Evolutionary conservation across 352 stramenopile species (phyloP).

Genomic region (Pelagophyceae sp.): DNA sequence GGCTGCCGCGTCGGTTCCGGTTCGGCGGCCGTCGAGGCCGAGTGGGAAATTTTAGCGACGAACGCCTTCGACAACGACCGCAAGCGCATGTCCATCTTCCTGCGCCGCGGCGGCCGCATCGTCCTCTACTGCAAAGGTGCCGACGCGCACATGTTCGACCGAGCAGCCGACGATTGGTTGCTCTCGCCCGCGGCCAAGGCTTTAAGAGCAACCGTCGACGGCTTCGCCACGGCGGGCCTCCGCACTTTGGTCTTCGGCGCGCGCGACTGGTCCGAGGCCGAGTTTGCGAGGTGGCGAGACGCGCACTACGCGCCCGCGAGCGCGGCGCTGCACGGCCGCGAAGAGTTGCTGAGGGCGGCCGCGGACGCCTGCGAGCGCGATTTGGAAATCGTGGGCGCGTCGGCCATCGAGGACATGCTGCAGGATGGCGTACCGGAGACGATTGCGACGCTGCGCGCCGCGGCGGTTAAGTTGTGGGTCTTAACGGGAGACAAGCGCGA

Average conservation of each 20-base stretch:
- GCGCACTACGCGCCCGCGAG: conserved; percentile 56
- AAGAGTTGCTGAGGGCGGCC: conserved; percentile 36
- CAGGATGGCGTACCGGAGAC: conserved; percentile 89
- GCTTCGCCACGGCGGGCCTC: conserved; percentile 20
- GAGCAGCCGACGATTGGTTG: neutral
- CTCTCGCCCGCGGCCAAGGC: neutral
- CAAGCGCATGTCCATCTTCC: conserved; percentile 80
- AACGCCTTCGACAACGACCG: conserved; percentile 77
- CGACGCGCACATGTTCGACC: conserved; percentile 23
- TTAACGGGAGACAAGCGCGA: conserved; percentile 98
- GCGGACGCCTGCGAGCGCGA: conserved; percentile 50
- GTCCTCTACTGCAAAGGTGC: conserved; percentile 29
- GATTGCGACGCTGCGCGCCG: conserved; percentile 82
- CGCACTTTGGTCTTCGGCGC: conserved; percentile 24
- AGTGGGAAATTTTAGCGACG: conserved; percentile 54
- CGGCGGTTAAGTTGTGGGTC: conserved; percentile 97
- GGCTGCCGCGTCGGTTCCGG: conserved; percentile 40
- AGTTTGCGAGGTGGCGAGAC: conserved; percentile 19
- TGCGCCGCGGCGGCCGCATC: conserved; percentile 41
- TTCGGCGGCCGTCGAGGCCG: neutral
- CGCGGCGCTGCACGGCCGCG: conserved; percentile 55
- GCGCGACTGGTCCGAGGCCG: neutral
- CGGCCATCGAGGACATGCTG: conserved; percentile 91
- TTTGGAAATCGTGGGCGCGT: conserved; percentile 82
- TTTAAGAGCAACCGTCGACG: conserved; percentile 19